A percentile compares a stretch with the other conserved stretches of the same genome.
phyloP scores from a whole-genome alignment of 169 alveolate genomes.

The Plasmodium berghei region DNA sequence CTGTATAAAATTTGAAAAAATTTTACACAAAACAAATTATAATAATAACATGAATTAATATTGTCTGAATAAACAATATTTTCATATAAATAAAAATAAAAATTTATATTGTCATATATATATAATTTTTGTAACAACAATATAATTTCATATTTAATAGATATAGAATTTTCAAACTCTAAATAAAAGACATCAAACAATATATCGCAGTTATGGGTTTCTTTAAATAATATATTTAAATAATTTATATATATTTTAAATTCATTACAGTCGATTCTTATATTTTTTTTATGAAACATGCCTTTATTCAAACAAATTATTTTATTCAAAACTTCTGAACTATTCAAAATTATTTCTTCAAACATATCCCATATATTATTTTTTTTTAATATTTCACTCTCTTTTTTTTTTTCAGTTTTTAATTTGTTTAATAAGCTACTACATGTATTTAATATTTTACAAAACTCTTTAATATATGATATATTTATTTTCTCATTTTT shows the following conservation, averaged over 20 bases:
- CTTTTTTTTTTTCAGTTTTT: constrained; percentile 10
- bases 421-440: constrained; percentile 18
- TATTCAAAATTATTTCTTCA: constrained; percentile 53
- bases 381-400: constrained; percentile 9
- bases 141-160: constrained; percentile 37
- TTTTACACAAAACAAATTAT: constrained; percentile 30
- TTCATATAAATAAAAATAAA: constrained; percentile 41
- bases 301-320: constrained; percentile 43
- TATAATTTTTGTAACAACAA: constrained; percentile 56
- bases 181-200: constrained; percentile 12
- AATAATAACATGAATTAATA: constrained; percentile 31
- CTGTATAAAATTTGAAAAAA: constrained; percentile 55
- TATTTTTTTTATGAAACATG: constrained; percentile 45
- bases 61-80: constrained; percentile 38
- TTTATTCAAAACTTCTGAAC: constrained; percentile 57
- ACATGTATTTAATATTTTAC: constrained; percentile 29
- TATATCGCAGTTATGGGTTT: constrained; percentile 28
- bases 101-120: constrained; percentile 56
- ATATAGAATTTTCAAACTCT: constrained; percentile 28
- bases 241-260: constrained; percentile 57
- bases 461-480: constrained; percentile 27
- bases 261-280: constrained; percentile 53
- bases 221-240: constrained; percentile 29
- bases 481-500: constrained; percentile 16
- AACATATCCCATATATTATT: constrained; percentile 20